phyloP scores from a whole-genome alignment of 192 early-diverging fungal genomes.

The Piromyces finnis region DNA sequence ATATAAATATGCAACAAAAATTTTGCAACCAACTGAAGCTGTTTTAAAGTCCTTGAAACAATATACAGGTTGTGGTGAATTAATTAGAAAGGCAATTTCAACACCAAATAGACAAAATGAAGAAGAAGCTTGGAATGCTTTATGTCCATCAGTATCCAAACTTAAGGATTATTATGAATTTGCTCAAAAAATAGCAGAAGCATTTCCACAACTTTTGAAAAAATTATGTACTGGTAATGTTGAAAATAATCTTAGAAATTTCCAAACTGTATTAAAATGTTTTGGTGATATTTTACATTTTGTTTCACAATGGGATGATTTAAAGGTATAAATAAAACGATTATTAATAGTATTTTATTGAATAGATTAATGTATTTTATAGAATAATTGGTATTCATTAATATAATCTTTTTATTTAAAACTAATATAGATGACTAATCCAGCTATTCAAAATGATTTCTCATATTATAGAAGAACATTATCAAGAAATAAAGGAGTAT shows the following conservation, averaged over 20 bases:
- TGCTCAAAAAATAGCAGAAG: slow-evolving; percentile 40
- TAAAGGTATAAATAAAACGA: slow-evolving; percentile 42
- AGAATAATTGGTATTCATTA: no score
- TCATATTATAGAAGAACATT: slow-evolving; percentile 88
- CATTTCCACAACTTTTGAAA: slow-evolving; percentile 13
- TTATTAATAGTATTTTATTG: no score
- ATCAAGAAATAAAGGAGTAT: slow-evolving; percentile 53
- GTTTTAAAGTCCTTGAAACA: slow-evolving; percentile 29
- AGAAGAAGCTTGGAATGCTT: slow-evolving; percentile 67
- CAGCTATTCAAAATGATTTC: slow-evolving; percentile 90
- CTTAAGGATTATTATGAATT: slow-evolving; percentile 69
- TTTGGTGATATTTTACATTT: slow-evolving; percentile 75
- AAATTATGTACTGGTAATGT: slow-evolving; percentile 28
- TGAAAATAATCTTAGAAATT: slow-evolving; percentile 38
- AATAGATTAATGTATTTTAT: no score
- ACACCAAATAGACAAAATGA: slow-evolving; percentile 68
- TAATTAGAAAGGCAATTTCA: slow-evolving; percentile 70
- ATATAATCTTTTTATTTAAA: no score
- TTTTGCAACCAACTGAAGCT: slow-evolving; percentile 27
- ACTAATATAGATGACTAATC: slow-evolving; percentile 41
- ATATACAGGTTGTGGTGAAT: slow-evolving; percentile 51
- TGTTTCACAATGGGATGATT: slow-evolving; percentile 75
- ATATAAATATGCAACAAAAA: slow-evolving; percentile 28
- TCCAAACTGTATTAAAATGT: slow-evolving; percentile 61
- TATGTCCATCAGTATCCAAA: slow-evolving; percentile 62